Conservation (phyloP, 352 stramenopile species). For the Pseudoperonospora humuli region DNA sequence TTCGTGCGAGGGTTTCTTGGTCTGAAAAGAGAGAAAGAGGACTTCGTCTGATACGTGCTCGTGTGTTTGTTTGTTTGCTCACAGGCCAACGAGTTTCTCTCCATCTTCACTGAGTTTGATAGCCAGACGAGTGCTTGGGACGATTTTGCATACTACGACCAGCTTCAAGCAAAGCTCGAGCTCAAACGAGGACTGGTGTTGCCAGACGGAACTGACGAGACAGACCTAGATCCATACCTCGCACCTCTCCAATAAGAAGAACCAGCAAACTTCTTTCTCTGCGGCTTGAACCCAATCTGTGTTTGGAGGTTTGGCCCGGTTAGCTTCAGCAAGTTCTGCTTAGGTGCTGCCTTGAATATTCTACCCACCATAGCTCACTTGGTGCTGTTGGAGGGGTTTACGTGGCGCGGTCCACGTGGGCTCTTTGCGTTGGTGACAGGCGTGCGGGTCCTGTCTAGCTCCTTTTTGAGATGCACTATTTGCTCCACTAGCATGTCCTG, state of each 20-base stretch:
- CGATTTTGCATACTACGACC: conserved; percentile 62
- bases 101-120: conserved; percentile 45
- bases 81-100: conserved; percentile 62
- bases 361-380: neutral
- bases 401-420: neutral
- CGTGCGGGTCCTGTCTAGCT: conserved; percentile 17
- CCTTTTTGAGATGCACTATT: conserved; percentile 30
- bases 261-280: no score
- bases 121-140: conserved; percentile 66
- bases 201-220: conserved; percentile 5
- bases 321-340: no score
- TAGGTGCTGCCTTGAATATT: neutral
- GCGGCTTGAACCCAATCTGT: neutral
- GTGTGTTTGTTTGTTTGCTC: neutral
- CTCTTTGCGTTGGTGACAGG: conserved; percentile 1
- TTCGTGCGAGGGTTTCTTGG: neutral
- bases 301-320: no score
- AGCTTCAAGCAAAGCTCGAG: conserved; percentile 44
- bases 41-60: conserved; percentile 4
- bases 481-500: conserved; percentile 31
- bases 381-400: neutral
- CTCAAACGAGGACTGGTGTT: conserved; percentile 37
- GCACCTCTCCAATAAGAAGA: conserved; percentile 13
- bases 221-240: conserved; percentile 16
- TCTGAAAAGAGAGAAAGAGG: neutral